Base-by-base conservation (phyloP, 2,329 filamentous ascomycete genomes). In the Pseudogymnoascus sp. region DNA sequence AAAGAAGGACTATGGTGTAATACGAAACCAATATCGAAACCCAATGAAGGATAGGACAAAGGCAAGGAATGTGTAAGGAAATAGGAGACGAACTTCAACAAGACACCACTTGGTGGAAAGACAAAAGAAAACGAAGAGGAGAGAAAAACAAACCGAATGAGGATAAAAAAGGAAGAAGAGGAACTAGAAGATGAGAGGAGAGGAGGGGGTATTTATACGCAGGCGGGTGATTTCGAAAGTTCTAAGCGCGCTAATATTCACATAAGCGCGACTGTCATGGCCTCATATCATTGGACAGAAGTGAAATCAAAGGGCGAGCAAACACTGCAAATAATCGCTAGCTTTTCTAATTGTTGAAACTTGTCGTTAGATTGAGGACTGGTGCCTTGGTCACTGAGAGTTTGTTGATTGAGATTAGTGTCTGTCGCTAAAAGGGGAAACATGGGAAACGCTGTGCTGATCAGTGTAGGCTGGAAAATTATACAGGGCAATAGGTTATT, bases 321-420 rank as follows among this genome's bases (percentile, higher is more conserved):
- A 54, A 32, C 47, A 54, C 25, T 54, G n/a, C 47, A 54, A 54
- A 54, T 16, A 54, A 32, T 54, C 3, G 47, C 47, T 32, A 54
- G 28, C 25, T 32, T n/a, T 28, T 32, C 9, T 32, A 54, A 54
- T 18, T 32, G 11, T 32, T 20, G 1, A 16, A 20, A 14, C 9
- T 32, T 32, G 28, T 20, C 25, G 43, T 30, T 54, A 54, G 43
- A 32, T 28, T 18, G 5, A 25, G 8, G 32, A 25, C 43, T 54
- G 14, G 25, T 25, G 43, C 43, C n/a, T 30, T n/a, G 32, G 43
- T 32, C 16, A 32, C 43, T 54, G 25, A 30, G n/a, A 32, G n/a
- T 11, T 28, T 54, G n/a, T 8, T 2, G n/a, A 1, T 32, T 20
- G n/a, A 54, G 16, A 16, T 32, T n/a, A 32, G 47, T 32, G 28